Base-by-base conservation (phyloP, 495 filamentous ascomycete genomes). In the Corynascus novoguineensis region DNA sequence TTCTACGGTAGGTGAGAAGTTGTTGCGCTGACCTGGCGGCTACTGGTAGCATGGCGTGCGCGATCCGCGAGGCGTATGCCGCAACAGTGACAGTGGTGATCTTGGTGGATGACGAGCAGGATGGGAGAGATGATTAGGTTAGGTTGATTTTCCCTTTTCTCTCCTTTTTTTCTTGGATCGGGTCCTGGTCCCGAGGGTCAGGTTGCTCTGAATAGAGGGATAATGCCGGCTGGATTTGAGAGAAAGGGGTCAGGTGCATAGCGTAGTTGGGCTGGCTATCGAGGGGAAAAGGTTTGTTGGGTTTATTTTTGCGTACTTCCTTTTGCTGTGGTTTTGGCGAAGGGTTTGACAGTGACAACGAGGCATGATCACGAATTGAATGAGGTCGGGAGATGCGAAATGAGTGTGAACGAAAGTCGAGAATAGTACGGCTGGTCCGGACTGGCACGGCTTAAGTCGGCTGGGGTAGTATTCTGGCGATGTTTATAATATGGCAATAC, bases 61-160 rank as follows among this genome's bases (percentile, higher is more conserved):
- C 83, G 29, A 81, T 89, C 42, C 72, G 86, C 37, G 84, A 86
- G 67, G 85, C 86, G 19, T 88, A 86, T 64, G 86, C 86, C 15
- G 84, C 82, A 24, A 81, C 84, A 48, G 67, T 88, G 53, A 83
- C 78, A 58, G 85, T 88, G 54, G 83, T 87, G 27, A 88, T 89
- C 49, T 67, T 88, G 57, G 72, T 83, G 44, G 69, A 71, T 50
- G 63, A 64, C 35, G 61, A 53, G 14, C 59, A 66, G 60, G 58
- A 68, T 35, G 42, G 48, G n/a, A 55, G 50, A 48, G 61, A 69
- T 5, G 51, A 54, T 15, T 54, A 44, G 12, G 50, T 14, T 28
- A 17, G 32, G 25, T 27, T 14, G n/a, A 21, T n/a, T n/a, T n/a
- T n/a, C n/a, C n/a, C n/a, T n/a, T n/a, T n/a, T n/a, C n/a, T n/a